Conservation (phyloP, 23 red algal species). For the Rhodosorus marinus region DNA sequence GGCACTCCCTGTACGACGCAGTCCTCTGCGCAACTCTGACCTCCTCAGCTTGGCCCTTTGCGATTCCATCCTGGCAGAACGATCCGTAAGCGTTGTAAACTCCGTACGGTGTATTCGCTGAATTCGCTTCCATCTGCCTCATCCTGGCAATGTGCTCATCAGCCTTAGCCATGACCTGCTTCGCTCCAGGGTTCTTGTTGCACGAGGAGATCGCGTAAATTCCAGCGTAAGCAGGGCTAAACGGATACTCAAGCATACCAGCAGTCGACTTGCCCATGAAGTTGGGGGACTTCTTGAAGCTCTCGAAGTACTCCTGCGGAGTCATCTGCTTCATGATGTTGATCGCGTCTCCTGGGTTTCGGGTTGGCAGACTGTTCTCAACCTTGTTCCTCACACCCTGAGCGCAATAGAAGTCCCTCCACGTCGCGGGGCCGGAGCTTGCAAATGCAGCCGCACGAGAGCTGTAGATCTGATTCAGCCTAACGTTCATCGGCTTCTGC, state of each 20-base stretch:
- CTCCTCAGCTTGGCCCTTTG: constrained; percentile 41
- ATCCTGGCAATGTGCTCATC: constrained; percentile 50
- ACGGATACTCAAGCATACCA: constrained; percentile 38
- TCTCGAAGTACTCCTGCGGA: constrained; percentile 26
- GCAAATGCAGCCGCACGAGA: constrained; percentile 10
- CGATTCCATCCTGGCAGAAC: constrained; percentile 30
- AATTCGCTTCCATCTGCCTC: constrained; percentile 6
- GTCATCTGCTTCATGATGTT: constrained; percentile 25
- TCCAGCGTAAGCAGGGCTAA: constrained; percentile 17
- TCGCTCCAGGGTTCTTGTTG: constrained; percentile 13
- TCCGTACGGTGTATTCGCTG: constrained; percentile 9
- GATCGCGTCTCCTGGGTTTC: no score
- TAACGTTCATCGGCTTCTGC: constrained; percentile 38
- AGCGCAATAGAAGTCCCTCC: no score
- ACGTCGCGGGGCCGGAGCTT: no score
- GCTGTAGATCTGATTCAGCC: constrained; percentile 11
- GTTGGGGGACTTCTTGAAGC: no score
- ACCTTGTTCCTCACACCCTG: no score
- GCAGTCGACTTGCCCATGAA: constrained; percentile 50
- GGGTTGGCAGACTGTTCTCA: no score
- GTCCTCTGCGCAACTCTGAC: constrained; percentile 28
- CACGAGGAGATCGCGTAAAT: constrained; percentile 47
- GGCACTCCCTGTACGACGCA: no score
- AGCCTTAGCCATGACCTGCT: constrained; percentile 19
- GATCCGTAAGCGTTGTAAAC: constrained; percentile 31